phyloP scores from a whole-genome alignment of 192 early-diverging fungal genomes.

The Pilaira anomala region DNA sequence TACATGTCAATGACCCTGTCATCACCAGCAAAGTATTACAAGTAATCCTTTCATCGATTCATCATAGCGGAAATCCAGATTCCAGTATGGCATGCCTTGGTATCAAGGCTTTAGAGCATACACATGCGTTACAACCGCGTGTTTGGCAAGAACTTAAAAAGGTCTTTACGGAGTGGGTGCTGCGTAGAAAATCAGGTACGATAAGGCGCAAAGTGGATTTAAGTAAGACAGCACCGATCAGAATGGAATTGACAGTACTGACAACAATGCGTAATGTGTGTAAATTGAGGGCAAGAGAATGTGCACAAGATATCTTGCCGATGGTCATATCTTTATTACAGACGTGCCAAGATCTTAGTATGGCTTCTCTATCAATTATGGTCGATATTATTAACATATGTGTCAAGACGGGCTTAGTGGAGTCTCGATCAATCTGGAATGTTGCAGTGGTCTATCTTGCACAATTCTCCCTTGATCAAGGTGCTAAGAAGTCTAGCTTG shows the following conservation, averaged over 20 bases:
- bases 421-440: constrained; percentile 49
- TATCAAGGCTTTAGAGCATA: constrained; percentile 41
- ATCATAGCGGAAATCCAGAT: constrained; percentile 20
- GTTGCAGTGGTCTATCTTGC: constrained; percentile 45
- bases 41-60: constrained; percentile 40
- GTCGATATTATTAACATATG: constrained; percentile 47
- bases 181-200: constrained; percentile 36
- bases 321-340: constrained; percentile 48
- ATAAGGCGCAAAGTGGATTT: neutral
- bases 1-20: constrained; percentile 43
- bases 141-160: constrained; percentile 52
- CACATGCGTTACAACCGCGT: constrained; percentile 49
- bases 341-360: constrained; percentile 37
- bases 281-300: constrained; percentile 36
- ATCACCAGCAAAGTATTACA: constrained; percentile 48
- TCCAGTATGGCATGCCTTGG: constrained; percentile 42
- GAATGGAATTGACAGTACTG: constrained; percentile 51
- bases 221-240: constrained; percentile 21
- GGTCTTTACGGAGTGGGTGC: constrained; percentile 48
- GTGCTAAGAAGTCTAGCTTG: constrained; percentile 20
- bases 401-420: constrained; percentile 40
- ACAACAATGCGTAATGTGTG: constrained; percentile 51
- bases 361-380: constrained; percentile 42
- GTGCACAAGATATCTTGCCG: constrained; percentile 47
- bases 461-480: constrained; percentile 30